Conservation (phyloP, 257 asterid species). For the Lithospermum erythrorhizon region DNA sequence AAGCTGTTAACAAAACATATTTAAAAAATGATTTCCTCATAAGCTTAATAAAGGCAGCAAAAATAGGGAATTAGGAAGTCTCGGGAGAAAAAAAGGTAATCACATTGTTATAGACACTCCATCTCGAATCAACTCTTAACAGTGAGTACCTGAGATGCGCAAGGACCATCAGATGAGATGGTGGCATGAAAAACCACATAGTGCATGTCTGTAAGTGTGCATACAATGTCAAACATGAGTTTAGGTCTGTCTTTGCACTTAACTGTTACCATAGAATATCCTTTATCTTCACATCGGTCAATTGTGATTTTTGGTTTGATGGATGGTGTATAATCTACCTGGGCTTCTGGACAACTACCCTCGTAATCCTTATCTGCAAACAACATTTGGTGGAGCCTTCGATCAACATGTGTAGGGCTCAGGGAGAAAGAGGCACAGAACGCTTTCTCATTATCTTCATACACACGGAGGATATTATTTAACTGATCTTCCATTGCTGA, state of each 20-base stretch:
- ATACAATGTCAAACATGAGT: slow-evolving; percentile 94
- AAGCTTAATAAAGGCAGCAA: no score
- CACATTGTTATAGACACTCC: background rate
- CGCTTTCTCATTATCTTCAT: slow-evolving; percentile 34
- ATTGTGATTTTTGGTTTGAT: slow-evolving; percentile 48
- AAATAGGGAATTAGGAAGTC: no score
- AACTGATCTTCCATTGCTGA: slow-evolving; percentile 74
- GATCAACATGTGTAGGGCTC: slow-evolving; percentile 70
- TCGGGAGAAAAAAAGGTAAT: background rate
- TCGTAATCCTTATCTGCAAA: slow-evolving; percentile 84
- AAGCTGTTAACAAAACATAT: background rate
- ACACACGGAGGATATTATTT: slow-evolving; percentile 53
- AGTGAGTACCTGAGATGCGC: slow-evolving; percentile 63
- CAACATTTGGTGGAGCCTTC: slow-evolving; percentile 88
- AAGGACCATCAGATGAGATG: slow-evolving; percentile 74
- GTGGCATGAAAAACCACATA: slow-evolving; percentile 88
- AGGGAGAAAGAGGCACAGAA: slow-evolving; percentile 48
- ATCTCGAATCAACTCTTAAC: background rate
- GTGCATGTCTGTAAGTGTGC: slow-evolving; percentile 93
- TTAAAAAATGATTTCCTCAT: no score
- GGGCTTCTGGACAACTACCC: slow-evolving; percentile 25
- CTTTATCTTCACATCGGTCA: slow-evolving; percentile 77
- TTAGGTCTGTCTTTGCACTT: slow-evolving; percentile 87
- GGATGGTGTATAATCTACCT: slow-evolving; percentile 21
- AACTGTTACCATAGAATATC: slow-evolving; percentile 73